Evolutionary conservation across 768 basidiomycete genomes (phyloP).

Genomic region (Galerina sulciceps): DNA sequence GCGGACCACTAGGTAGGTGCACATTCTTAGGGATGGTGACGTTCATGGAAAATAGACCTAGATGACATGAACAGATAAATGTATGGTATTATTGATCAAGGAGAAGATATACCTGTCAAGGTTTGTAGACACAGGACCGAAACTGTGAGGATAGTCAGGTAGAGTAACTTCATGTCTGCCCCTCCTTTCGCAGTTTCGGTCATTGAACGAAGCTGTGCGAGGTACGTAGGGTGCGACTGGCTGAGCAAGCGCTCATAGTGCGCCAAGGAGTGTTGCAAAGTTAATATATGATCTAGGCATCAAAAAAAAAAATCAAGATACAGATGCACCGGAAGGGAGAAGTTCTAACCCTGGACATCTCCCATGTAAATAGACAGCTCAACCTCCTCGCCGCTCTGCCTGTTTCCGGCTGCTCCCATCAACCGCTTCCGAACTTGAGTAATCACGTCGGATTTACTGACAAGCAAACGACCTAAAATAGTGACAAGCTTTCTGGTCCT

Average conservation of each 20-base stretch:
- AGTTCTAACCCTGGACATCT: conserved; percentile 80
- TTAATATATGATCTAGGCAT: conserved; percentile 83
- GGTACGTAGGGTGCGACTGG: conserved; percentile 86
- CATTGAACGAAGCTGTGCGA: conserved; percentile 73
- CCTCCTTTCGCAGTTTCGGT: conserved; percentile 62
- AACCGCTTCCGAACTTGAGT: conserved; percentile 80
- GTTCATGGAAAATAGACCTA: conserved; percentile 77
- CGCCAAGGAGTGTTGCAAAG: conserved; percentile 80
- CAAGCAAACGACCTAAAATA: conserved; percentile 73
- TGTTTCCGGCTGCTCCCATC: conserved; percentile 37
- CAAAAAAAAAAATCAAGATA: background rate
- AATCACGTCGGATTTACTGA: conserved; percentile 83
- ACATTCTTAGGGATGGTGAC: conserved; percentile 61
- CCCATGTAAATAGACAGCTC: conserved; percentile 89
- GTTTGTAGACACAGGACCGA: conserved; percentile 69
- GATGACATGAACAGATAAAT: background rate
- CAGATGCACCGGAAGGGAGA: background rate
- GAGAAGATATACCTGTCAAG: conserved; percentile 50
- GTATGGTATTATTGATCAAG: background rate
- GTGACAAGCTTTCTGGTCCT: conserved; percentile 79
- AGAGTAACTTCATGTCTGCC: conserved; percentile 68
- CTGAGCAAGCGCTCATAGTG: conserved; percentile 90
- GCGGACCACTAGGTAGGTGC: conserved; percentile 36
- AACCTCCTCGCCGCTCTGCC: conserved; percentile 49
- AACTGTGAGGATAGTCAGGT: conserved; percentile 69